A percentile compares a stretch with the other conserved stretches of the same genome.
These are phyloP conservation scores for Piper longum DNA, from an alignment of 164 flowering plant species.

Conservation along the genomic window DNA sequence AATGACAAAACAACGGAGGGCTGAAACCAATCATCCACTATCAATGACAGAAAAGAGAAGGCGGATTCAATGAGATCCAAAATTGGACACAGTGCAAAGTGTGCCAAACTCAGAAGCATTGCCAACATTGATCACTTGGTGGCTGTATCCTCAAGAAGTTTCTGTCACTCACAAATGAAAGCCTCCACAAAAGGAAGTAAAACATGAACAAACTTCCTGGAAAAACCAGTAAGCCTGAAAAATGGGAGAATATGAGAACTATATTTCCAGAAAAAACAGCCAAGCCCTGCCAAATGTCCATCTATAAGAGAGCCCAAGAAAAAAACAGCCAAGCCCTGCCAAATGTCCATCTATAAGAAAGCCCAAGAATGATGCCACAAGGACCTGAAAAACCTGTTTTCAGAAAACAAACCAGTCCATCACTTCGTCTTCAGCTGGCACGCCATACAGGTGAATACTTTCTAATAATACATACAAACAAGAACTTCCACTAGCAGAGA, in stretches of 20 bases:
- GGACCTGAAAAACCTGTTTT: slow-evolving; percentile 19
- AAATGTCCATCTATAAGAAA: slow-evolving; percentile 8
- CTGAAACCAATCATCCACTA: background rate
- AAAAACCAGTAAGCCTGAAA: slow-evolving; percentile 29
- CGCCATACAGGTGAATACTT: background rate
- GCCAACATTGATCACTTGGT: slow-evolving; percentile 5
- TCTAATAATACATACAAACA: too few species aligned
- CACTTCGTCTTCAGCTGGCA: slow-evolving; percentile 1
- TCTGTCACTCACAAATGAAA: background rate
- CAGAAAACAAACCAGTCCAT: slow-evolving; percentile 10
- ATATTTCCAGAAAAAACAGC: slow-evolving; percentile 20
- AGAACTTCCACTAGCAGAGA: slow-evolving; percentile 24
- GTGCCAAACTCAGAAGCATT: slow-evolving; percentile 3
- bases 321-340: slow-evolving; percentile 14
- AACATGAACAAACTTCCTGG: slow-evolving; percentile 10
- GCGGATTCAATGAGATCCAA: slow-evolving; percentile 1
- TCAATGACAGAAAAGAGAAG: slow-evolving; percentile 2
- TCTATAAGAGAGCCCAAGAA: slow-evolving; percentile 10
- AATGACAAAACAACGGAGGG: background rate
- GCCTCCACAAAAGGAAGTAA: slow-evolving; percentile 15
- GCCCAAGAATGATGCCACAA: background rate
- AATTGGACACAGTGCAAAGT: slow-evolving; percentile 5
- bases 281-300: slow-evolving; percentile 6
- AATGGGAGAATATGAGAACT: slow-evolving; percentile 24
- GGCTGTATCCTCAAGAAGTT: slow-evolving; percentile 4